Evolutionary conservation across 2,329 filamentous ascomycete species (phyloP), one percentile per base, ranked within the genome.

Genomic region (Colletotrichum sp.): DNA sequence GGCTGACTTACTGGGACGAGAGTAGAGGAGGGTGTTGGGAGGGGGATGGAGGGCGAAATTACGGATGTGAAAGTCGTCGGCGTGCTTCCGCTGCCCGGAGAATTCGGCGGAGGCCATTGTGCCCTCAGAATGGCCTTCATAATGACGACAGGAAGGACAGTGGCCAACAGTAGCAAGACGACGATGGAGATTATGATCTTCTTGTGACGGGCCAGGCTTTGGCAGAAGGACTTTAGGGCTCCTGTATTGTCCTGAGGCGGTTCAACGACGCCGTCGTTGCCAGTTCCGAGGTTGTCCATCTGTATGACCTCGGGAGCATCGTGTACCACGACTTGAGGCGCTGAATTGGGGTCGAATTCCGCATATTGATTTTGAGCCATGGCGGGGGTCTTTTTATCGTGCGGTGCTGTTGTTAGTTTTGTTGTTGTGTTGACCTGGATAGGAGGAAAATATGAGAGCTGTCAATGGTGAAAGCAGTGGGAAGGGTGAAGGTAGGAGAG

Each of bases 151-250:
- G 62, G 81, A 7, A 87, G 81, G 6, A 85, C 59, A 57, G 86
- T 79, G 8, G 81, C 84, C 63, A 86, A 82, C 72, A 86, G 86
- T 36, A 82, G 81, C 3, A 82, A 63, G n/a, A 86, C 16, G 7
- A 57, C 21, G 16, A 68, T 32, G 28, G 63, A 8, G 63, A 30
- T 36, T 18, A 63, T 6, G 8, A 71, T 15, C n/a, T 21, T 64
- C 16, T 21, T 32, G 28, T 63, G 59, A 12, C 21, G 44, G 21
- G n/a, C 44, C n/a, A 49, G 44, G n/a, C 44, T 21, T 49, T 49
- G 44, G 44, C 44, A 21, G 44, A 49, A 49, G 10, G 44, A 10
- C 44, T n/a, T 49, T 13, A 21, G n/a, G n/a, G 18, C n/a, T 49
- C 18, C n/a, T 21, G 18, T 10, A 21, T 49, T 49, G 9, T 21